Base-by-base conservation (phyloP, 495 filamentous ascomycete species). In the Mycothermus thermophilus region DNA sequence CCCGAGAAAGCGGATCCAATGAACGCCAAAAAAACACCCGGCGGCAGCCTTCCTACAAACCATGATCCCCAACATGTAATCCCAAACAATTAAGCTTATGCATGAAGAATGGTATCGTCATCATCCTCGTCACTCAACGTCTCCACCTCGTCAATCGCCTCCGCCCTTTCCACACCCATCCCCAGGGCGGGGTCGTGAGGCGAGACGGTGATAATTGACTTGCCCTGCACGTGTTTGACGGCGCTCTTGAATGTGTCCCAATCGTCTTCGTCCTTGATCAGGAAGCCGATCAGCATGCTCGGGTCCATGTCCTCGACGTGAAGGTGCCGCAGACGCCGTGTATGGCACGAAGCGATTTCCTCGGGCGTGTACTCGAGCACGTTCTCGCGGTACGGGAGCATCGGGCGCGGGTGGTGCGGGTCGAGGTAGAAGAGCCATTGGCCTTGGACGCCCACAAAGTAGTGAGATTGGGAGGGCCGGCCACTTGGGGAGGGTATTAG, bases 261-360 rank as follows among this genome's bases (percentile, higher is more conserved):
- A 39, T 96, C 92, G 16, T 73, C 67, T 42, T 83, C 76, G 43
- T 84, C 68, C 20, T 66, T 67, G 38, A 99, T 86, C 4, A 99
- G 62, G 46, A 99, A 96, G n/a, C 80, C 92, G 35, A 99, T 81
- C 19, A 99, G 63, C 92, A 99, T 99, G 55, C 87, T 94, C 6
- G 92, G 92, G 48, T 99, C 92, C 85, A 96, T 88, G 37, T 96
- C 90, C 38, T 75, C 73, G 22, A 96, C 67, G 37, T 86, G 78
- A 18, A 99, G 64, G 27, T 83, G 67, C 20, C 90, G 74, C 13
- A 96, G 48, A 22, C 92, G 74, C 30, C 80, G 71, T 3, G 86
- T 95, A 54, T 99, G 87, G 50, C 84, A 95, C 2, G 75, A 78
- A 46, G 79, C 75, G 9, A 93, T 42, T 23, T 95, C 86, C 38